phyloP scores from a whole-genome alignment of 345 rosid species.

The Lepidium africanum region DNA sequence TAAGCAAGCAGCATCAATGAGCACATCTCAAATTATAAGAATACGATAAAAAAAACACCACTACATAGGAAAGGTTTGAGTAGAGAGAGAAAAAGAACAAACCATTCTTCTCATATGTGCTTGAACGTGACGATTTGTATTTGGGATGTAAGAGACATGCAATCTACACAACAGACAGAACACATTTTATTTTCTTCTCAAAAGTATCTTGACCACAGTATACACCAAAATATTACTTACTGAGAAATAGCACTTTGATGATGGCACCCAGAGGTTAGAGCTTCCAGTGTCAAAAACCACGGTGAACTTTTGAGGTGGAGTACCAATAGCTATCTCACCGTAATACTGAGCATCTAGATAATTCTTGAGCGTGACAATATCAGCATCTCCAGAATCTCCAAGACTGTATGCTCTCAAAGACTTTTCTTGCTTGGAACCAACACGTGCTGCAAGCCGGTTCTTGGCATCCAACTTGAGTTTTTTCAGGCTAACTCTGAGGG shows the following conservation, averaged over 20 bases:
- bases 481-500: slow-evolving; percentile 62
- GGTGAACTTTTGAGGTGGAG: slow-evolving; percentile 90
- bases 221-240: slow-evolving; percentile 36
- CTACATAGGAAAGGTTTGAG: not conserved
- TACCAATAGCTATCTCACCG: slow-evolving; percentile 90
- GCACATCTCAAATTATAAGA: not conserved
- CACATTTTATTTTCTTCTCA: not conserved
- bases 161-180: slow-evolving; percentile 36
- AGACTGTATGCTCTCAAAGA: slow-evolving; percentile 32
- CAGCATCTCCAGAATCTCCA: slow-evolving; percentile 38
- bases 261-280: slow-evolving; percentile 96
- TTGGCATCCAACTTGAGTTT: slow-evolving; percentile 56
- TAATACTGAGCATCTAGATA: slow-evolving; percentile 90
- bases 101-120: slow-evolving; percentile 79
- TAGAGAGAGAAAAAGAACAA: slow-evolving; percentile 31
- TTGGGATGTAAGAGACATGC: slow-evolving; percentile 75
- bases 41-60: not conserved
- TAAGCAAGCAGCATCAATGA: not conserved
- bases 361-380: slow-evolving; percentile 57
- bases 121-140: slow-evolving; percentile 68
- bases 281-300: slow-evolving; percentile 95
- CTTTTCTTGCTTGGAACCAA: slow-evolving; percentile 45
- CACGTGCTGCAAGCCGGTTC: slow-evolving; percentile 47
- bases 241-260: slow-evolving; percentile 78
- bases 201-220: not conserved